Conservation (phyloP, 2,329 filamentous ascomycete genomes). For the Pochonia chlamydosporia region DNA sequence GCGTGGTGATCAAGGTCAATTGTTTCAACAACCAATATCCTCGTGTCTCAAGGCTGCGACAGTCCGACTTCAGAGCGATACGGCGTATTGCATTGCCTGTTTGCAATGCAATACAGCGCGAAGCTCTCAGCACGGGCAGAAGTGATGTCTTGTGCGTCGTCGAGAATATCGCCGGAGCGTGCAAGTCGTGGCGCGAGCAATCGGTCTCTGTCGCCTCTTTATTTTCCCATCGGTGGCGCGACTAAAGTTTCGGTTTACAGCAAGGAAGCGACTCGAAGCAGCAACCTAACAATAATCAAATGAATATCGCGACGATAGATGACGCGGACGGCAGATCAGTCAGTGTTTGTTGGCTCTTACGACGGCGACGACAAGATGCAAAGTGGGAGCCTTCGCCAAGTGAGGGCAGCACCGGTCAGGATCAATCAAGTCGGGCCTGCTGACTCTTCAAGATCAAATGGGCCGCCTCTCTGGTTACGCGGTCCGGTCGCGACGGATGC, state of each 20-base stretch:
- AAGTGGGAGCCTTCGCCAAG: constrained; percentile 1
- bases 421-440: constrained; percentile 1
- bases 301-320: background rate
- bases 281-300: background rate
- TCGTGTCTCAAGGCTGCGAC: background rate
- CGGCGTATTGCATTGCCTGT: background rate
- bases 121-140: background rate
- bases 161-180: background rate
- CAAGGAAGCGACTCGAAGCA: background rate
- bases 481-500: constrained; percentile 24
- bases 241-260: background rate
- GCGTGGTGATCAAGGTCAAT: background rate
- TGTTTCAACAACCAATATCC: background rate
- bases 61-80: background rate
- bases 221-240: background rate
- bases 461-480: constrained; percentile 18
- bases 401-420: background rate
- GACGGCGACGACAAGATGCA: background rate
- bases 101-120: background rate
- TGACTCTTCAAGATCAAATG: constrained; percentile 8
- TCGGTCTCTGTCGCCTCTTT: background rate
- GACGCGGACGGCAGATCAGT: background rate
- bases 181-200: background rate
- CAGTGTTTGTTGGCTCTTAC: background rate
- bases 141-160: background rate